phyloP scores from a whole-genome alignment of 495 filamentous ascomycete genomes.

The Neurospora sublineolata region DNA sequence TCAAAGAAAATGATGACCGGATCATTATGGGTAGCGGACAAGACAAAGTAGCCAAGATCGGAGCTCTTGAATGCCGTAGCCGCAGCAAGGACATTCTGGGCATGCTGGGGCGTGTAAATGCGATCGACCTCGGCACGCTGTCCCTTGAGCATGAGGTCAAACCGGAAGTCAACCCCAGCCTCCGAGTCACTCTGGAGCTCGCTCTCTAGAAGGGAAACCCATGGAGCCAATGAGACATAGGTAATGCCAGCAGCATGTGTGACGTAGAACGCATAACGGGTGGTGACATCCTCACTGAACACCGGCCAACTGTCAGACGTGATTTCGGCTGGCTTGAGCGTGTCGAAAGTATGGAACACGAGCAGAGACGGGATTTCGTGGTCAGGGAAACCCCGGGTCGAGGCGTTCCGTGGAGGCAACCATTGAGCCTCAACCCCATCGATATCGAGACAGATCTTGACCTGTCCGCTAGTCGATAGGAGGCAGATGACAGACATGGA shows the following conservation, averaged over 20 bases:
- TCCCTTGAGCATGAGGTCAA: slow-evolving; percentile 56
- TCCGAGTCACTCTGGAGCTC: slow-evolving; percentile 57
- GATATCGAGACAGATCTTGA: slow-evolving; percentile 69
- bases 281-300: slow-evolving; percentile 61
- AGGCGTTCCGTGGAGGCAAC: slow-evolving; percentile 50
- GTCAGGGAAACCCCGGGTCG: slow-evolving; percentile 24
- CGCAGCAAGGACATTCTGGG: slow-evolving; percentile 39
- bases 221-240: slow-evolving; percentile 58
- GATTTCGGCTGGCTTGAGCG: slow-evolving; percentile 38
- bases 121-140: slow-evolving; percentile 49
- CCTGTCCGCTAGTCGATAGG: slow-evolving; percentile 56
- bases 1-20: slow-evolving; percentile 60
- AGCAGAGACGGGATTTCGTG: slow-evolving; percentile 28
- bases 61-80: slow-evolving; percentile 59
- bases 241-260: slow-evolving; percentile 60
- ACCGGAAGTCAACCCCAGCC: slow-evolving; percentile 58
- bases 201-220: slow-evolving; percentile 63
- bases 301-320: slow-evolving; percentile 51
- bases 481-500: slow-evolving; percentile 67
- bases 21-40: slow-evolving; percentile 53
- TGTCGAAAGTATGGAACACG: slow-evolving; percentile 50
- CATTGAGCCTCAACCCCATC: slow-evolving; percentile 76
- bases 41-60: slow-evolving; percentile 67
- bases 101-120: slow-evolving; percentile 38
- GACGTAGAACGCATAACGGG: slow-evolving; percentile 67